Percentiles rank a stretch among this genome's conserved stretches.
Evolutionary conservation across 2,329 filamentous ascomycete genomes (phyloP).

Genomic region (Colletotrichum euphorbiae): DNA sequence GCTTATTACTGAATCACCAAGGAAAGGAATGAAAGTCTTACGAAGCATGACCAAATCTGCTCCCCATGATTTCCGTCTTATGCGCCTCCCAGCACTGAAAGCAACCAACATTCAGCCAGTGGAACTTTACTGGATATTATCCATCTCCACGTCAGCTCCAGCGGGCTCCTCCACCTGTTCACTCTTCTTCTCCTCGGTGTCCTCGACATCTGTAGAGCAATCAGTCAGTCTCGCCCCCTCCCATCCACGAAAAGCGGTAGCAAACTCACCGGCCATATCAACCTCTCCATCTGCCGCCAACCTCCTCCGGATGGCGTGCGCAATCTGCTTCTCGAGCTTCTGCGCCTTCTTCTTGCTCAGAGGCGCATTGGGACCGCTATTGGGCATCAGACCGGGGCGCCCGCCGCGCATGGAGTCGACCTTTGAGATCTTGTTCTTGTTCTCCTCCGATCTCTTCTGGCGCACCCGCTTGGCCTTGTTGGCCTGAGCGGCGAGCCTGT

Average conservation of each 20-base stretch:
- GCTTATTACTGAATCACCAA: neutral
- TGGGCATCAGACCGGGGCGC: constrained; percentile 64
- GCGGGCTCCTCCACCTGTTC: constrained; percentile 1
- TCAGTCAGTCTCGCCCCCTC: neutral
- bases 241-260: neutral
- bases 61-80: neutral
- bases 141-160: constrained; percentile 25
- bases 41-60: constrained; percentile 34
- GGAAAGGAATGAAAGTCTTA: neutral
- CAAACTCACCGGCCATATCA: constrained; percentile 59
- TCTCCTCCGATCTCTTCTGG: constrained; percentile 55
- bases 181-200: neutral
- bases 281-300: constrained; percentile 62
- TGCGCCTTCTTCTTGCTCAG: constrained; percentile 67
- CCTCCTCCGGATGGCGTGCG: constrained; percentile 64
- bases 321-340: constrained; percentile 67
- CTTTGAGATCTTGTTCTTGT: constrained; percentile 54
- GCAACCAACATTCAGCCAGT: neutral
- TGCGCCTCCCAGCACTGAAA: neutral
- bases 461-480: constrained; percentile 57
- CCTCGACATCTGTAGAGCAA: neutral
- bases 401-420: constrained; percentile 62
- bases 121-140: constrained; percentile 13
- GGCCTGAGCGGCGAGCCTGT: constrained; percentile 61
- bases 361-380: constrained; percentile 63